Evolutionary conservation across 768 basidiomycete genomes (phyloP).

Genomic region (Trametes sanguinea): DNA sequence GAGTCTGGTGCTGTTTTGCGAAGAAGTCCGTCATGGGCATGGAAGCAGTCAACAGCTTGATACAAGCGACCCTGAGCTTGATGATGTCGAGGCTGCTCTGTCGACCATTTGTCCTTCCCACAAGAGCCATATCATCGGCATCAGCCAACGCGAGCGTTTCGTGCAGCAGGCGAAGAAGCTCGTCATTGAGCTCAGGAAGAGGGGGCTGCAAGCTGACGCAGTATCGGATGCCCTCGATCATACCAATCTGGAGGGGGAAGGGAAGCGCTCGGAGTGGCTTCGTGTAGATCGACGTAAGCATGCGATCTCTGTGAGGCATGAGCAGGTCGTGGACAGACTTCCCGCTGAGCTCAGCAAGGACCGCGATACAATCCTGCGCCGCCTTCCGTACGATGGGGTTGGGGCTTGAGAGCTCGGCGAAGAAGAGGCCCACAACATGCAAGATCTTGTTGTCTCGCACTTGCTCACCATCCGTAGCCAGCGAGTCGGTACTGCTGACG

Average conservation of each 20-base stretch:
- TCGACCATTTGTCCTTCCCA: slow-evolving; percentile 72
- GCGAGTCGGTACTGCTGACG: slow-evolving; percentile 51
- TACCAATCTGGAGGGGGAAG: slow-evolving; percentile 94
- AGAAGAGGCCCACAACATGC: slow-evolving; percentile 79
- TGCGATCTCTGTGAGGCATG: slow-evolving; percentile 80
- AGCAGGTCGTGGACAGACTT: slow-evolving; percentile 79
- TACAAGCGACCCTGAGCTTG: slow-evolving; percentile 91
- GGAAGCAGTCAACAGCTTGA: slow-evolving; percentile 89
- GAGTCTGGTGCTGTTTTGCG: slow-evolving; percentile 76
- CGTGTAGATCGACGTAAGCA: slow-evolving; percentile 89
- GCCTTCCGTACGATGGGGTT: slow-evolving; percentile 84
- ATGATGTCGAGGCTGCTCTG: slow-evolving; percentile 81
- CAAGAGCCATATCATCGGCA: slow-evolving; percentile 85
- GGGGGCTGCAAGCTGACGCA: slow-evolving; percentile 88
- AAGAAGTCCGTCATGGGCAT: slow-evolving; percentile 96
- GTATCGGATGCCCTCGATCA: slow-evolving; percentile 96
- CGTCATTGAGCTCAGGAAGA: slow-evolving; percentile 88
- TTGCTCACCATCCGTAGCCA: slow-evolving; percentile 24
- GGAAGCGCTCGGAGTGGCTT: slow-evolving; percentile 95
- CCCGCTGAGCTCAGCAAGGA: slow-evolving; percentile 73
- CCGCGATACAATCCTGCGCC: slow-evolving; percentile 75
- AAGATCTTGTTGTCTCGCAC: slow-evolving; percentile 49
- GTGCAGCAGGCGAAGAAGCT: slow-evolving; percentile 85
- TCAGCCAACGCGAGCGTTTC: slow-evolving; percentile 95
- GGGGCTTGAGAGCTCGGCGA: slow-evolving; percentile 85